These are phyloP conservation scores for Echinosophora koreensis DNA, from an alignment of 306 rosid species.

Conservation along the genomic window DNA sequence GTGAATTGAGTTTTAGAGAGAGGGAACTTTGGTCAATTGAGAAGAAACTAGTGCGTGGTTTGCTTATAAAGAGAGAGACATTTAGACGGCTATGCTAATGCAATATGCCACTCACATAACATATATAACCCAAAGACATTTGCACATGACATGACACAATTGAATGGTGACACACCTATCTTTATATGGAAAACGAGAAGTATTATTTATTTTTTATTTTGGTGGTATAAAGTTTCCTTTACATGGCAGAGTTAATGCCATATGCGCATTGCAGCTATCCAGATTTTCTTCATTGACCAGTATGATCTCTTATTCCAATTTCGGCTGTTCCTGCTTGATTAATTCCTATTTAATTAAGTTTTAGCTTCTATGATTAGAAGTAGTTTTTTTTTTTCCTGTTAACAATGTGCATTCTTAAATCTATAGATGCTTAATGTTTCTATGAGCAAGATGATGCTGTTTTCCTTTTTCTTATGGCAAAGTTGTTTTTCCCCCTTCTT, in stretches of 20 bases:
- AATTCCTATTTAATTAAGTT: conserved; percentile 22
- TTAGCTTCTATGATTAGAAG: conserved; percentile 21
- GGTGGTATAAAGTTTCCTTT: conserved; percentile 35
- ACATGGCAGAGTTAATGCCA: conserved; percentile 38
- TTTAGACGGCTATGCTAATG: conserved; percentile 50
- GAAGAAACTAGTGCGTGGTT: conserved; percentile 58
- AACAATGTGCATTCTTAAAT: not conserved
- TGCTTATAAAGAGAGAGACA: conserved; percentile 55
- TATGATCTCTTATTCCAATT: conserved; percentile 30
- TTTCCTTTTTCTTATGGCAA: not conserved
- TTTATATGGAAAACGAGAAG: not conserved
- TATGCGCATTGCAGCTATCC: conserved; percentile 29
- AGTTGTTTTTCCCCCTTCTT: not conserved
- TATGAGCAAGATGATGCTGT: not conserved
- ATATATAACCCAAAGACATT: conserved; percentile 57
- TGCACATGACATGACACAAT: conserved; percentile 67
- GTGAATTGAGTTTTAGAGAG: conserved; percentile 50
- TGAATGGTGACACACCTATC: conserved; percentile 20
- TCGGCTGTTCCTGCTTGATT: conserved; percentile 27
- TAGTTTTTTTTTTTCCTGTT: not conserved
- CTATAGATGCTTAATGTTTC: conserved; percentile 29
- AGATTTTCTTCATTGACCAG: conserved; percentile 28
- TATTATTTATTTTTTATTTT: not conserved
- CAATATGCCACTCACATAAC: conserved; percentile 52
- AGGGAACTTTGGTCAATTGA: conserved; percentile 50